phyloP scores from a whole-genome alignment of 306 rosid species.

The Vigna reflexopilosa region DNA sequence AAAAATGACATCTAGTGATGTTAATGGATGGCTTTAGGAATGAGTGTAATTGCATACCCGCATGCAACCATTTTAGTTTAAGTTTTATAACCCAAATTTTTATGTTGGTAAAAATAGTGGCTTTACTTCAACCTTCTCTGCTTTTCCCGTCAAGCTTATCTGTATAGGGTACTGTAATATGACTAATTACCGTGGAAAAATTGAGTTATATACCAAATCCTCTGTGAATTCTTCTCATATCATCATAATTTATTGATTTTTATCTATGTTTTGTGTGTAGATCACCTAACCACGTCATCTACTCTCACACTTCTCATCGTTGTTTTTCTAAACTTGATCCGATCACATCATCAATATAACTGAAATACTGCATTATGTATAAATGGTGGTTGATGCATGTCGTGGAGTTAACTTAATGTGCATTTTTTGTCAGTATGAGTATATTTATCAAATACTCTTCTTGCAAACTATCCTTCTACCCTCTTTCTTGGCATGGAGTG shows the following conservation, averaged over 20 bases:
- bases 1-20: background rate
- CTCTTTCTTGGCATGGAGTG: background rate
- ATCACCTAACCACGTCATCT: background rate
- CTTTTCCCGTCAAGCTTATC: slow-evolving; percentile 27
- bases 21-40: background rate
- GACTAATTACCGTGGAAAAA: slow-evolving; percentile 5
- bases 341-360: background rate
- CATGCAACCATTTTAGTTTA: slow-evolving; percentile 2
- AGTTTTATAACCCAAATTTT: slow-evolving; percentile 7
- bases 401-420: slow-evolving; percentile 24
- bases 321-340: slow-evolving; percentile 22
- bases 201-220: slow-evolving; percentile 11
- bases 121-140: slow-evolving; percentile 11
- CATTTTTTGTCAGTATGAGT: background rate
- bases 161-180: background rate
- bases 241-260: slow-evolving; percentile 1
- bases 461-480: too few species aligned
- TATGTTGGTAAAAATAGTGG: background rate
- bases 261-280: slow-evolving; percentile 9
- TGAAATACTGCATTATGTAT: background rate
- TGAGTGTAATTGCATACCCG: background rate
- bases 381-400: background rate
- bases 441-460: slow-evolving; percentile 15
- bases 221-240: background rate
- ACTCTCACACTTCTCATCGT: slow-evolving; percentile 15